Evolutionary conservation across 495 filamentous ascomycete genomes (phyloP).

Genomic region (Neurospora tetrasperma): DNA sequence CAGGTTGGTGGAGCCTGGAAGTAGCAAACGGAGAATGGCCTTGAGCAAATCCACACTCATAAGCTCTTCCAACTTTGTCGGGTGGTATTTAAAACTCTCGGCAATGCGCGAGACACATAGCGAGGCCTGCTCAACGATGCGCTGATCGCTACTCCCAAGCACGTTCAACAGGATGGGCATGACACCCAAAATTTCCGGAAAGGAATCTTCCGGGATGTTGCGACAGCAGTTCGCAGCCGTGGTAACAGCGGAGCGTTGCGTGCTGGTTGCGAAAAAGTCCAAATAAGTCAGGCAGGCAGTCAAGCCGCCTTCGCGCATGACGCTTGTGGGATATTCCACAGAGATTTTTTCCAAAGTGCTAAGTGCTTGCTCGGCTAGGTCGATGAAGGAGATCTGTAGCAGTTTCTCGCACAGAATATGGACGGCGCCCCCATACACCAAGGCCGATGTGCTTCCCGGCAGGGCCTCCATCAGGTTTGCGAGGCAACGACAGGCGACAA

Average conservation of each 20-base stretch:
- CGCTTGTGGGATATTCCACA: conserved; percentile 87
- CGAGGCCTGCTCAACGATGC: conserved; percentile 93
- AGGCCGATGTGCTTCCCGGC: conserved; percentile 82
- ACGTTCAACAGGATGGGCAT: conserved; percentile 93
- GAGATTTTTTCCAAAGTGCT: conserved; percentile 98
- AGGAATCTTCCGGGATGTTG: conserved; percentile 88
- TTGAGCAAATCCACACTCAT: conserved; percentile 78
- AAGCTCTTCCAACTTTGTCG: conserved; percentile 82
- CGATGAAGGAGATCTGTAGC: conserved; percentile 89
- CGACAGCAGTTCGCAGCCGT: conserved; percentile 97
- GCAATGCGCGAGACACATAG: conserved; percentile 95
- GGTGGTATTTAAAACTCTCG: conserved; percentile 85
- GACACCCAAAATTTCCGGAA: conserved; percentile 76
- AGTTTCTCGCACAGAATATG: conserved; percentile 90
- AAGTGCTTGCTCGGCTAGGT: conserved; percentile 91
- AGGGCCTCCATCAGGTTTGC: conserved; percentile 98
- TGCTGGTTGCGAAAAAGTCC: conserved; percentile 96
- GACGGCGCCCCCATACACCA: conserved; percentile 93
- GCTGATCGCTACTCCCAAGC: conserved; percentile 82
- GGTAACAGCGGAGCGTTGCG: conserved; percentile 90
- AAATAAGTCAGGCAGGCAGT: conserved; percentile 89
- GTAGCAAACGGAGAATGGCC: conserved; percentile 77
- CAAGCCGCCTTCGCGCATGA: conserved; percentile 91
- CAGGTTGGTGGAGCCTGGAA: conserved; percentile 91
- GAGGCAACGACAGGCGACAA: conserved; percentile 89